These are phyloP conservation scores for Irineochytrium annulatum DNA, from an alignment of 192 early-diverging fungal species.

Conservation along the genomic window DNA sequence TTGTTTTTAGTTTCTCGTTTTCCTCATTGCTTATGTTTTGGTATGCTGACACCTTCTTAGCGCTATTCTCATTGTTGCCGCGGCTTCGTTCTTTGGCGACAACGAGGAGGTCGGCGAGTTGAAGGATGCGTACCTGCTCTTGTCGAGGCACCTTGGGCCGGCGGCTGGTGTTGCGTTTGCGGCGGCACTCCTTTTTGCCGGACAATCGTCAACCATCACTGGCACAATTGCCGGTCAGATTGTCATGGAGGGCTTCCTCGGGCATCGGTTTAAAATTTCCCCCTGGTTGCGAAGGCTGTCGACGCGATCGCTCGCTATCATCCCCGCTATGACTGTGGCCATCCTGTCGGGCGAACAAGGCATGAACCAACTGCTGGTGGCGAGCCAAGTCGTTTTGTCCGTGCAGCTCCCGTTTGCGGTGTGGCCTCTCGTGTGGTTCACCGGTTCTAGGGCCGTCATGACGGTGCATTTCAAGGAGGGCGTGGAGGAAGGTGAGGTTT, in stretches of 20 bases:
- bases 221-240: slow-evolving; percentile 85
- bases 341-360: slow-evolving; percentile 59
- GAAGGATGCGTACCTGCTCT: slow-evolving; percentile 58
- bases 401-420: slow-evolving; percentile 81
- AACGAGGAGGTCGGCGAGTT: slow-evolving; percentile 55
- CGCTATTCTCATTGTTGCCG: slow-evolving; percentile 74
- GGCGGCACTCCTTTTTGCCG: slow-evolving; percentile 68
- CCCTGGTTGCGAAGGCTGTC: slow-evolving; percentile 70
- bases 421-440: slow-evolving; percentile 70
- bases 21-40: not conserved
- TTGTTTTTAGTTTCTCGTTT: not conserved
- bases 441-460: slow-evolving; percentile 25
- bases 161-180: slow-evolving; percentile 69
- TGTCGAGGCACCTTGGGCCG: slow-evolving; percentile 55
- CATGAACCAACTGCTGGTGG: slow-evolving; percentile 60
- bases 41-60: not conserved
- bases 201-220: slow-evolving; percentile 73
- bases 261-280: slow-evolving; percentile 7
- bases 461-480: slow-evolving; percentile 12
- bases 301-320: slow-evolving; percentile 67
- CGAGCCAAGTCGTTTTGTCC: slow-evolving; percentile 71
- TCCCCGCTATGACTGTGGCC: slow-evolving; percentile 67
- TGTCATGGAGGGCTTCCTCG: slow-evolving; percentile 76
- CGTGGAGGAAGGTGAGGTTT: slow-evolving; percentile 4
- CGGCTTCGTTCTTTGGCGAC: slow-evolving; percentile 64